phyloP scores from a whole-genome alignment of 1,139 yeast species.

The Lodderomyces metapsilosis region DNA sequence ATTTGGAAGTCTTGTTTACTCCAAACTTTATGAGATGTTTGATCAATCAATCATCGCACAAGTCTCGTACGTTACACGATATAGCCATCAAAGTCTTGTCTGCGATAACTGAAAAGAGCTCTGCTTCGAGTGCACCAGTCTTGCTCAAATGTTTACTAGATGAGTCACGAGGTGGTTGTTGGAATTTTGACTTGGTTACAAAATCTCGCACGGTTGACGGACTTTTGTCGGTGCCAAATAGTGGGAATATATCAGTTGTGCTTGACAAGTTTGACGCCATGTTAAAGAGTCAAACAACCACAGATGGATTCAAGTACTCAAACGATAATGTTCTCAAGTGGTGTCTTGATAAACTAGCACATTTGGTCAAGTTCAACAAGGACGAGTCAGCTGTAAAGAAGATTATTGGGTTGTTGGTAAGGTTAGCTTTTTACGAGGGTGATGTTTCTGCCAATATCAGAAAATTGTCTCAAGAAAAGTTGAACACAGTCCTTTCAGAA shows the following conservation, averaged over 20 bases:
- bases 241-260: constrained; percentile 6
- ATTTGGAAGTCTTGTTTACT: constrained; percentile 51
- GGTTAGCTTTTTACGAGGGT: constrained; percentile 53
- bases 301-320: constrained; percentile 17
- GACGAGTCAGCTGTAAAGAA: constrained; percentile 33
- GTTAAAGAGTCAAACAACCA: constrained; percentile 21
- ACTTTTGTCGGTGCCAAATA: constrained; percentile 35
- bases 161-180: constrained; percentile 54
- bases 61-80: constrained; percentile 64
- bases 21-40: constrained; percentile 72
- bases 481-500: constrained; percentile 65
- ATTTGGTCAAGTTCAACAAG: constrained; percentile 54
- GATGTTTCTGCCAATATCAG: constrained; percentile 31
- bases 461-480: constrained; percentile 43
- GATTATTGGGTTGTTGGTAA: constrained; percentile 51
- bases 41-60: constrained; percentile 72
- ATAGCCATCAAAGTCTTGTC: constrained; percentile 56
- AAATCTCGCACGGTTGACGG: constrained; percentile 66
- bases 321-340: constrained; percentile 57
- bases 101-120: constrained; percentile 43
- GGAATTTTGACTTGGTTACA: constrained; percentile 77
- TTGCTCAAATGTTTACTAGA: constrained; percentile 49
- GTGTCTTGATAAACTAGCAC: constrained; percentile 65
- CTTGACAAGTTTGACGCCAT: constrained; percentile 20
- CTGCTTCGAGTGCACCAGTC: constrained; percentile 28